A percentile compares a stretch with the other conserved stretches of the same genome.
Conservation (phyloP, 257 asterid species). For the Solanum arcanum region DNA sequence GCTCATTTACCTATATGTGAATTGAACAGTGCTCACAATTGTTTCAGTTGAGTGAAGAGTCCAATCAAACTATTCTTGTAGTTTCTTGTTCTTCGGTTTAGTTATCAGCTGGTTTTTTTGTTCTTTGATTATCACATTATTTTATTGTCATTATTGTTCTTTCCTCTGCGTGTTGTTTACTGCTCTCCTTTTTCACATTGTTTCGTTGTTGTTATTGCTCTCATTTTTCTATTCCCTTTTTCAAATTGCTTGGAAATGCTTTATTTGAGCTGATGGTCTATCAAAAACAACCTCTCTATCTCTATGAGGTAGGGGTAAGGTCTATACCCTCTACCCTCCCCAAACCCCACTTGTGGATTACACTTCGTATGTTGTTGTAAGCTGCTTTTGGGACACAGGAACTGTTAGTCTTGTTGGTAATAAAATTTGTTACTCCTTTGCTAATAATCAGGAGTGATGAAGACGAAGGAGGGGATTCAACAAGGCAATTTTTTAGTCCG, state of each 20-base stretch:
- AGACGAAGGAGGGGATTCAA: constrained; percentile 60
- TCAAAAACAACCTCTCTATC: not conserved
- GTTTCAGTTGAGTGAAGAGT: not conserved
- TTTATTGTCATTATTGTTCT: not conserved
- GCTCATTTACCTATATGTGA: not conserved
- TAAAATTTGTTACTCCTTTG: not conserved
- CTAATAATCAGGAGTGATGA: constrained; percentile 55
- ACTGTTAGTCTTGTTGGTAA: not conserved
- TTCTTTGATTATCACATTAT: not conserved
- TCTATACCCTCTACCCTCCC: not conserved
- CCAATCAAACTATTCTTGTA: not conserved
- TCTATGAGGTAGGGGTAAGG: not conserved
- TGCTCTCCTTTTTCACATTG: not conserved
- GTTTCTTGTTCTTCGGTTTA: not conserved
- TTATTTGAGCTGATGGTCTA: not conserved
- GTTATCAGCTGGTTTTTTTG: not conserved
- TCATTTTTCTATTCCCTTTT: not conserved
- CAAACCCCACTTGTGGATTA: not conserved
- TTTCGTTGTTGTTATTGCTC: not conserved
- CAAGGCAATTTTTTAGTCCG: constrained; percentile 39
- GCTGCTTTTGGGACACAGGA: not conserved
- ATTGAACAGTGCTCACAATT: not conserved
- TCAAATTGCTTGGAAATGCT: not conserved
- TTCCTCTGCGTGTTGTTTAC: not conserved
- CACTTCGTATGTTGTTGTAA: not conserved